phyloP scores from a whole-genome alignment of 495 filamentous ascomycete genomes.

The Neurospora sp. region DNA sequence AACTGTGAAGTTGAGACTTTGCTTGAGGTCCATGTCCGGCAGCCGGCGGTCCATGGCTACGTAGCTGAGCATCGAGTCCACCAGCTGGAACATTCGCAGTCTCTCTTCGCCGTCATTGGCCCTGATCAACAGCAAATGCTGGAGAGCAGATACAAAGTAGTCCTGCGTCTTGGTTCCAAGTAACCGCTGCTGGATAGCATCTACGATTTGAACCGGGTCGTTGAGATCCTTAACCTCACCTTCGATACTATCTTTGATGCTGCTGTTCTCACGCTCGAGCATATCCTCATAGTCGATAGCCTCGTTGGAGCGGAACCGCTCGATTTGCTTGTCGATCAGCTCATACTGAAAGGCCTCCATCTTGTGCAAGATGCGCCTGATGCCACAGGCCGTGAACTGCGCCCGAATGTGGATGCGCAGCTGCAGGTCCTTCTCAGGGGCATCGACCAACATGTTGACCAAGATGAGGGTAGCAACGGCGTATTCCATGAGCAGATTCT shows the following conservation, averaged over 20 bases:
- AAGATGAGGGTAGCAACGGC: slow-evolving; percentile 90
- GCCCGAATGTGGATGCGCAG: slow-evolving; percentile 88
- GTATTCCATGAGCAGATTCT: slow-evolving; percentile 98
- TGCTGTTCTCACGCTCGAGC: slow-evolving; percentile 80
- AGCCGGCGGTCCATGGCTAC: slow-evolving; percentile 95
- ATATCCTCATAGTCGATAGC: slow-evolving; percentile 98
- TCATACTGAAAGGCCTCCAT: slow-evolving; percentile 99
- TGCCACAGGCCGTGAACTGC: slow-evolving; percentile 91
- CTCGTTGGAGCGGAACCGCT: slow-evolving; percentile 86
- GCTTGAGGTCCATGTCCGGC: slow-evolving; percentile 94
- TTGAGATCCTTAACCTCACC: slow-evolving; percentile 89
- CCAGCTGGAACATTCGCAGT: slow-evolving; percentile 92
- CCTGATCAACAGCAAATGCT: slow-evolving; percentile 87
- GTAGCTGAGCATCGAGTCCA: slow-evolving; percentile 96
- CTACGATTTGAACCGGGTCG: slow-evolving; percentile 85
- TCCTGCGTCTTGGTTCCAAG: slow-evolving; percentile 77
- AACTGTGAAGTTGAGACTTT: slow-evolving; percentile 94
- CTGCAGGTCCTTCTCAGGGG: slow-evolving; percentile 78
- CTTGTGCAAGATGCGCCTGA: slow-evolving; percentile 88
- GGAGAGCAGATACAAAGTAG: slow-evolving; percentile 91
- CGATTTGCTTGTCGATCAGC: slow-evolving; percentile 95
- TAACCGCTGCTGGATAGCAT: slow-evolving; percentile 83
- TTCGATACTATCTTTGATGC: slow-evolving; percentile 81
- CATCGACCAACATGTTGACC: slow-evolving; percentile 94
- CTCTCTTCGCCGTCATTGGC: slow-evolving; percentile 91